These are phyloP conservation scores for Xanthoparmelia taractica DNA, from an alignment of 495 filamentous ascomycete species.

Conservation along the genomic window DNA sequence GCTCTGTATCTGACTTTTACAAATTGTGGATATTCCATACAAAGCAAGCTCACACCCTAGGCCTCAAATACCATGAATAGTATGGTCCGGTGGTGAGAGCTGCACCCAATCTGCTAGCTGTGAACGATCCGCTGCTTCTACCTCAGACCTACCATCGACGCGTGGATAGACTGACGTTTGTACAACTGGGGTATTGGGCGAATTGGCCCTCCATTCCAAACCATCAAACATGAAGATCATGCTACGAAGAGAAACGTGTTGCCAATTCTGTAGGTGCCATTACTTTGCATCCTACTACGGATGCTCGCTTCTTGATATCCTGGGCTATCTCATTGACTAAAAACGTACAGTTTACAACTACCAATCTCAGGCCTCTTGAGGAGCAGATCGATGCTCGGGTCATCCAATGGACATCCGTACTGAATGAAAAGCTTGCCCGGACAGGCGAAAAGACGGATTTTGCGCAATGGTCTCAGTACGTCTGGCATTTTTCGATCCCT, in stretches of 20 bases:
- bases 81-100: slow-evolving; percentile 39
- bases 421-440: slow-evolving; percentile 37
- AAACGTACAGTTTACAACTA: slow-evolving; percentile 40
- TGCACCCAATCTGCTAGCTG: slow-evolving; percentile 39
- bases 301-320: too few relatives aligned
- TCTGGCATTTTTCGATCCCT: slow-evolving; percentile 1
- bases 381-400: slow-evolving; percentile 41
- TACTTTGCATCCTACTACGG: background rate
- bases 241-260: slow-evolving; percentile 39
- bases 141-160: slow-evolving; percentile 47
- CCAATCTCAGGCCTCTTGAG: slow-evolving; percentile 48
- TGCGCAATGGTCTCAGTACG: slow-evolving; percentile 44
- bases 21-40: background rate
- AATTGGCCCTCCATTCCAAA: slow-evolving; percentile 44
- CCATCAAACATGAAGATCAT: slow-evolving; percentile 42
- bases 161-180: slow-evolving; percentile 48
- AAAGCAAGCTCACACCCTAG: background rate
- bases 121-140: slow-evolving; percentile 41
- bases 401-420: slow-evolving; percentile 37
- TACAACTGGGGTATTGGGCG: slow-evolving; percentile 43
- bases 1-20: slow-evolving; percentile 43
- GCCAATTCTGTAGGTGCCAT: slow-evolving; percentile 23
- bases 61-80: slow-evolving; percentile 2
- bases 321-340: background rate
- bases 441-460: slow-evolving; percentile 44